Conservation (phyloP, 768 basidiomycete genomes). For the Nidularia pulvinata region DNA sequence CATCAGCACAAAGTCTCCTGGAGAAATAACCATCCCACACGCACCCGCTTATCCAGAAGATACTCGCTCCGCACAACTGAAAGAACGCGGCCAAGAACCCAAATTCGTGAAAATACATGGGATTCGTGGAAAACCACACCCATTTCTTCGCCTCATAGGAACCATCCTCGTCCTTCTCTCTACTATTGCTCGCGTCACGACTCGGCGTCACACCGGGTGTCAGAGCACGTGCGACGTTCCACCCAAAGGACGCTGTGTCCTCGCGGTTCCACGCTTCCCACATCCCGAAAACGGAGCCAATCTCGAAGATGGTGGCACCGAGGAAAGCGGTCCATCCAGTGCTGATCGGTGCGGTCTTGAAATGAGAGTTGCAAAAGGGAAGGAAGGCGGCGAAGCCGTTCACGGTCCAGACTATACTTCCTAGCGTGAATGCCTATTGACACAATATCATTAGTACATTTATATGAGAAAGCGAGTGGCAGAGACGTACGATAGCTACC, state of each 20-base stretch:
- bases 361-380: constrained; percentile 33
- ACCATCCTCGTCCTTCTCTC: neutral
- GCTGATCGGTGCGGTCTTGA: constrained; percentile 24
- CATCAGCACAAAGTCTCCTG: neutral
- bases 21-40: constrained; percentile 1
- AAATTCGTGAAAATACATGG: constrained; percentile 37
- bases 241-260: constrained; percentile 34
- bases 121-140: constrained; percentile 35
- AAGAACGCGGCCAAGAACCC: constrained; percentile 48
- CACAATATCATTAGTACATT: neutral
- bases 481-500: constrained; percentile 30
- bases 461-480: neutral
- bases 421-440: constrained; percentile 32
- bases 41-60: constrained; percentile 61
- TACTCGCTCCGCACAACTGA: constrained; percentile 54
- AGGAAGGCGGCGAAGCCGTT: constrained; percentile 58
- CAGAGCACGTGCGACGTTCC: constrained; percentile 1
- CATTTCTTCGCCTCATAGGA: constrained; percentile 12
- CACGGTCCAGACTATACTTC: constrained; percentile 50
- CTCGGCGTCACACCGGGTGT: neutral
- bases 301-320: constrained; percentile 61
- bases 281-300: constrained; percentile 51
- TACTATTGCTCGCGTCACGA: constrained; percentile 11
- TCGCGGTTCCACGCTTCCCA: constrained; percentile 55
- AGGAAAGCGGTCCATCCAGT: constrained; percentile 50